Percentiles rank a stretch among this genome's conserved stretches.
These are phyloP conservation scores for Rostrohypoxylon terebratum DNA, from an alignment of 495 filamentous ascomycete genomes.

Conservation along the genomic window DNA sequence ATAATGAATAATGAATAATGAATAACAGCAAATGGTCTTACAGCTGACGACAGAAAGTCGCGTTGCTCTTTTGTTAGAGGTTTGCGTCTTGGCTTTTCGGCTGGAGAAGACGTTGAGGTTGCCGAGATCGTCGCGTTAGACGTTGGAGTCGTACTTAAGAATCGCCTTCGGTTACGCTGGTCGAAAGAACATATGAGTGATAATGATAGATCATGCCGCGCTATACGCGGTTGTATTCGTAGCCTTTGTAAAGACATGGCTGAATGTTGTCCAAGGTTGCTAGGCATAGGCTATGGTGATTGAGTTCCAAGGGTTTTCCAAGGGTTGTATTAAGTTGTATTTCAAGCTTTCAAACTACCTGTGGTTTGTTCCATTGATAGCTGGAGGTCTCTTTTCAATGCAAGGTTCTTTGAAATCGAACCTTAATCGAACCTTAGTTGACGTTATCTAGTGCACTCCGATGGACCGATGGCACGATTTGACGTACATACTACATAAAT, in stretches of 20 bases:
- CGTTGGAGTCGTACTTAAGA: constrained; percentile 25
- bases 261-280: too few species aligned
- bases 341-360: not conserved
- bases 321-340: not conserved
- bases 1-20: too few species aligned
- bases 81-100: constrained; percentile 60
- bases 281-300: not conserved
- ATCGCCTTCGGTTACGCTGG: constrained; percentile 6
- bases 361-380: not conserved
- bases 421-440: not conserved
- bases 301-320: too few species aligned
- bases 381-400: not conserved
- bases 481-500: too few species aligned
- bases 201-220: constrained; percentile 19
- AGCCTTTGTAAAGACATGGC: constrained; percentile 33
- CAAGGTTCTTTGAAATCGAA: not conserved
- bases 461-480: not conserved
- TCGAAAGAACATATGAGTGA: not conserved
- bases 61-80: constrained; percentile 76
- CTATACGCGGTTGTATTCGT: constrained; percentile 8
- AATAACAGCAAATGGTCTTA: constrained; percentile 48
- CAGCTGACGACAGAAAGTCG: constrained; percentile 81
- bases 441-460: not conserved
- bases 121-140: constrained; percentile 20
- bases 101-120: constrained; percentile 21